Percentiles rank a stretch among this genome's conserved stretches.
These are phyloP conservation scores for Rhytidiadelphus loreus DNA, from an alignment of 225 moss, liverwort and hornwort species.

Conservation along the genomic window DNA sequence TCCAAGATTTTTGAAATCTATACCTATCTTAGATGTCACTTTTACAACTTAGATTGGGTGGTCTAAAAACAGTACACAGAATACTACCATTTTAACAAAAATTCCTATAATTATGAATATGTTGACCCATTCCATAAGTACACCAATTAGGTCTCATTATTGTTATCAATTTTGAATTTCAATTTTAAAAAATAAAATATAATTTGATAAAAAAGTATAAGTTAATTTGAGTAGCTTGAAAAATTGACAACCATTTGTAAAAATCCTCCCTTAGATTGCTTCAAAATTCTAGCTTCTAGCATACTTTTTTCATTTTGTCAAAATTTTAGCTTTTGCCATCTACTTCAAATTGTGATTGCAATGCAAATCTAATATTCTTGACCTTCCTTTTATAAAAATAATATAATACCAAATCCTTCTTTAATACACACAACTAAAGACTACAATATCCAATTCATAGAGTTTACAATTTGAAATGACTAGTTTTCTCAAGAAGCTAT, in stretches of 20 bases:
- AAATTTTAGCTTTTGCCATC: neutral
- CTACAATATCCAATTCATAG: neutral
- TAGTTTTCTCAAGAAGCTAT: neutral
- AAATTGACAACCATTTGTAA: neutral
- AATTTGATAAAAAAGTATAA: neutral
- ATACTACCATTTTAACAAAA: no score
- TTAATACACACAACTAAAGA: neutral
- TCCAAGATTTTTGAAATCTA: no score
- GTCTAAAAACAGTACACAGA: no score
- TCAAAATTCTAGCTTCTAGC: neutral
- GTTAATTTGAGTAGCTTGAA: no score
- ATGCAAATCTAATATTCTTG: neutral
- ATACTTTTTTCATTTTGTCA: neutral
- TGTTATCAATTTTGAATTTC: neutral
- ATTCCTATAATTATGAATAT: no score
- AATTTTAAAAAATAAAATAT: neutral
- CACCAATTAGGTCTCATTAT: neutral
- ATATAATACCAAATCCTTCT: neutral
- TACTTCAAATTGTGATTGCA: neutral
- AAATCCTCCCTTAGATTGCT: fast-evolving
- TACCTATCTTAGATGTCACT: no score
- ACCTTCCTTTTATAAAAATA: neutral
- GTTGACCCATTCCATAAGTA: no score
- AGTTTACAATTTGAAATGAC: neutral
- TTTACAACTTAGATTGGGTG: no score